A percentile compares a stretch with the other conserved stretches of the same genome.
Conservation (phyloP, 2,329 filamentous ascomycete species). For the Ophiostoma ips region DNA sequence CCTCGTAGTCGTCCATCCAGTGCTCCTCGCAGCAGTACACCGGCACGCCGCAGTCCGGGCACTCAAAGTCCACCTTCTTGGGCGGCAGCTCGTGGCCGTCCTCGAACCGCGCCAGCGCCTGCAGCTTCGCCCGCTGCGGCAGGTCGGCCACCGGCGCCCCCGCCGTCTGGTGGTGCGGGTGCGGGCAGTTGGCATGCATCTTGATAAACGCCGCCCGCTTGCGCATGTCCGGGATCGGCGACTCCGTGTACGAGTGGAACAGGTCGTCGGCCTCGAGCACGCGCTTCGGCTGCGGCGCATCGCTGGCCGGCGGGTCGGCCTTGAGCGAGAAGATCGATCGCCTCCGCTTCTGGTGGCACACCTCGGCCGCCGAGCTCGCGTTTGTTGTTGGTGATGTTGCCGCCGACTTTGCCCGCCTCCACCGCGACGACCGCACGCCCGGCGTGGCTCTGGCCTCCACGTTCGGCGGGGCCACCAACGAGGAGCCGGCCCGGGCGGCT, state of each 20-base stretch:
- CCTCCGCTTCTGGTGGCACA: conserved; percentile 6
- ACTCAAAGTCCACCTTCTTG: conserved; percentile 82
- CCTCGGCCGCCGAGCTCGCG: no score
- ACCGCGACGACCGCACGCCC: background rate
- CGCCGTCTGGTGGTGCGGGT: conserved; percentile 67
- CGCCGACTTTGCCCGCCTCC: background rate
- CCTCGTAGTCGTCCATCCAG: conserved; percentile 92
- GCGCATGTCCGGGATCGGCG: conserved; percentile 78
- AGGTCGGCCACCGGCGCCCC: conserved; percentile 32
- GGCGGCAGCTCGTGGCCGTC: conserved; percentile 43
- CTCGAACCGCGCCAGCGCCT: conserved; percentile 19
- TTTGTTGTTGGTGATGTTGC: no score
- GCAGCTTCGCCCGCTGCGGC: conserved; percentile 3
- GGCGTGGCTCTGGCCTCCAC: background rate
- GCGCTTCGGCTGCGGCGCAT: conserved; percentile 1
- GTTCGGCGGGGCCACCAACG: background rate
- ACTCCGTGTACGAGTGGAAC: conserved; percentile 83
- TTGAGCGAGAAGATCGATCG: conserved; percentile 7
- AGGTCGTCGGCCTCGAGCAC: conserved; percentile 61
- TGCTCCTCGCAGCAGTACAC: conserved; percentile 90
- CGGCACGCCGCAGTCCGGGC: conserved; percentile 87
- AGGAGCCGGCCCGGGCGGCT: background rate
- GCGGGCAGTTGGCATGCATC: conserved; percentile 86
- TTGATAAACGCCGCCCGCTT: conserved; percentile 80
- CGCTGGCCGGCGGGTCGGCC: background rate